phyloP scores from a whole-genome alignment of 2,329 filamentous ascomycete genomes.

The Apiospora phragmitis region DNA sequence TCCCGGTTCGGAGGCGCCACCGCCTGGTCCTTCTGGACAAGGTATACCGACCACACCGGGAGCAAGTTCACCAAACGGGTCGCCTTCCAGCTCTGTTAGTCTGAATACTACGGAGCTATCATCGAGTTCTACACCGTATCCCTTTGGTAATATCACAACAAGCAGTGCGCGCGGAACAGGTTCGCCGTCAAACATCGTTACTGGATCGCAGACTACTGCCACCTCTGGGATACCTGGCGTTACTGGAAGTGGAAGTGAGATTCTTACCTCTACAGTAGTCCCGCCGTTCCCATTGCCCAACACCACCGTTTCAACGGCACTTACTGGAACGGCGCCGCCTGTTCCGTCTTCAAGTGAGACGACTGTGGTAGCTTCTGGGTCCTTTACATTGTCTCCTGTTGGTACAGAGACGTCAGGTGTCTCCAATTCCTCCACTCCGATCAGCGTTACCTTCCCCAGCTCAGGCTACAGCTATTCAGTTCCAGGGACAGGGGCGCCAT shows the following conservation, averaged over 20 bases:
- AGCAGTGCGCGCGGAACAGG: conserved; percentile 7
- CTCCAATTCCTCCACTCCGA: background rate
- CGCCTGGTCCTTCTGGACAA: background rate
- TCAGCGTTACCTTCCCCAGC: background rate
- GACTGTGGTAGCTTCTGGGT: background rate
- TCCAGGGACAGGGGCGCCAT: background rate
- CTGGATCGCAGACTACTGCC: background rate
- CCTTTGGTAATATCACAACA: background rate
- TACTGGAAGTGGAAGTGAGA: background rate
- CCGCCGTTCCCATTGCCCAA: conserved; percentile 19
- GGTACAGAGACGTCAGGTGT: background rate
- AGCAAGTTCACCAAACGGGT: background rate
- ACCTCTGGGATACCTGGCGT: background rate
- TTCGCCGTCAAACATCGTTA: background rate
- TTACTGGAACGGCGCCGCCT: conserved; percentile 12
- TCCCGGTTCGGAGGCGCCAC: background rate
- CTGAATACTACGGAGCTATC: background rate
- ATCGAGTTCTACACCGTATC: conserved; percentile 2
- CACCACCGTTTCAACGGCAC: conserved; percentile 1
- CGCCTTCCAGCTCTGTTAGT: background rate
- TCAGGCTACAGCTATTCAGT: background rate
- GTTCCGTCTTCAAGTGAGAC: background rate
- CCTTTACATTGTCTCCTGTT: background rate
- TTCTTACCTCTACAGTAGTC: conserved; percentile 14
- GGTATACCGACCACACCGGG: background rate